Percentiles rank a stretch among this genome's conserved stretches.
These are phyloP conservation scores for Asclepias syriaca DNA, from an alignment of 257 asterid genomes.

Conservation along the genomic window DNA sequence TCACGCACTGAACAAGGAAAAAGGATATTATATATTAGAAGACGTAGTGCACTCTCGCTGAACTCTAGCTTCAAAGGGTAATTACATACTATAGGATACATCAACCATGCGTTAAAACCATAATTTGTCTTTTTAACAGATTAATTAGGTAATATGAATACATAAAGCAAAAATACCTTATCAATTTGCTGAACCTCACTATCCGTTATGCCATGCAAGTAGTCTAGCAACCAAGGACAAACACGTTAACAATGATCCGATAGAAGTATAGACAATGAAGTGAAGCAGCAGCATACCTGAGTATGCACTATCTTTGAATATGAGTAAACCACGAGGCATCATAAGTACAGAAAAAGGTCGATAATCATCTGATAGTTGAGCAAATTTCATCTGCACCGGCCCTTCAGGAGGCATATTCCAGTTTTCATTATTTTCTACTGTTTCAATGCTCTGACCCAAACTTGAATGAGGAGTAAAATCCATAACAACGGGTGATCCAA, in stretches of 20 bases:
- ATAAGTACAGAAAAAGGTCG: constrained; percentile 59
- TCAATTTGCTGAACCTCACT: constrained; percentile 48
- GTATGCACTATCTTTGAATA: constrained; percentile 80
- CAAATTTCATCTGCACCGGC: constrained; percentile 20
- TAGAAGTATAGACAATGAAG: background rate
- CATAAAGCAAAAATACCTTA: constrained; percentile 34
- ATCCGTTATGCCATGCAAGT: constrained; percentile 86
- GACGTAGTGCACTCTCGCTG: background rate
- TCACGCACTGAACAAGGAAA: constrained; percentile 48
- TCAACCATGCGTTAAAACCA: no score
- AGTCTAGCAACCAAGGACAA: constrained; percentile 39
- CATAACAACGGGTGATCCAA: constrained; percentile 83
- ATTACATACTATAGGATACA: background rate
- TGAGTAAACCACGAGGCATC: constrained; percentile 88
- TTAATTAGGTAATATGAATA: background rate
- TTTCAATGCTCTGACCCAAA: constrained; percentile 23
- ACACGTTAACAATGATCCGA: background rate
- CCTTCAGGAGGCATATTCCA: constrained; percentile 18
- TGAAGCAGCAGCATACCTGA: constrained; percentile 36
- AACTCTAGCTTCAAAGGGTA: background rate
- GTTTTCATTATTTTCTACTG: constrained; percentile 24
- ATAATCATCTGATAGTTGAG: constrained; percentile 23
- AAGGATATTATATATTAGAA: background rate
- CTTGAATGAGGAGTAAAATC: constrained; percentile 75
- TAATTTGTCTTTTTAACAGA: background rate